These are phyloP conservation scores for Hericium alpestre DNA, from an alignment of 768 basidiomycete species.

Conservation along the genomic window DNA sequence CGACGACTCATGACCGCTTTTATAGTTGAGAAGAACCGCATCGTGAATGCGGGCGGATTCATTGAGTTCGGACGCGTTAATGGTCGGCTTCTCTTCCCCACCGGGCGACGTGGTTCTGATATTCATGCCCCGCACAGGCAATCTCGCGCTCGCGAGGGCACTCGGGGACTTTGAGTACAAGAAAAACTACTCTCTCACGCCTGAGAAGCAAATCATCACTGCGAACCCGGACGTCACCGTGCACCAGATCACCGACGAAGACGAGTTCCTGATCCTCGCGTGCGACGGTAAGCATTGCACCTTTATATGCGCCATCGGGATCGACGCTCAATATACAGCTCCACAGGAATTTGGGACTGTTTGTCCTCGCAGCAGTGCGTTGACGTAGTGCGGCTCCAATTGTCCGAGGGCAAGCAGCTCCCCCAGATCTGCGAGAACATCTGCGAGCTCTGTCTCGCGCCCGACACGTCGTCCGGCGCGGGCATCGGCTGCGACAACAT, in stretches of 20 bases:
- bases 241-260: slow-evolving; percentile 76
- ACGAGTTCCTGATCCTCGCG: slow-evolving; percentile 93
- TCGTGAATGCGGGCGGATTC: slow-evolving; percentile 85
- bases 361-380: slow-evolving; percentile 86
- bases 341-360: slow-evolving; percentile 97
- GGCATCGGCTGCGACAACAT: slow-evolving; percentile 99
- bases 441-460: slow-evolving; percentile 89
- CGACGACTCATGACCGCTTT: slow-evolving; percentile 7
- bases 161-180: slow-evolving; percentile 99
- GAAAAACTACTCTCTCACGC: slow-evolving; percentile 70
- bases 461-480: slow-evolving; percentile 79
- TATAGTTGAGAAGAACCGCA: slow-evolving; percentile 74
- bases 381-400: slow-evolving; percentile 73
- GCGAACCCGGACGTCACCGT: slow-evolving; percentile 83
- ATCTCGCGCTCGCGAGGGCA: slow-evolving; percentile 89
- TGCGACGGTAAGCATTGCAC: slow-evolving; percentile 69
- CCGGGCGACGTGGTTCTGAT: too few species aligned
- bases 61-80: slow-evolving; percentile 96
- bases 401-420: slow-evolving; percentile 71
- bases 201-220: slow-evolving; percentile 92
- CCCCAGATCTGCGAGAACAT: slow-evolving; percentile 81
- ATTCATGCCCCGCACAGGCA: slow-evolving; percentile 41
- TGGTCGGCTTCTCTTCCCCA: slow-evolving; percentile 33
- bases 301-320: neutral
- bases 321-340: slow-evolving; percentile 4